phyloP scores from a whole-genome alignment of 225 moss, liverwort and hornwort genomes.

The Antitrichia curtipendula region DNA sequence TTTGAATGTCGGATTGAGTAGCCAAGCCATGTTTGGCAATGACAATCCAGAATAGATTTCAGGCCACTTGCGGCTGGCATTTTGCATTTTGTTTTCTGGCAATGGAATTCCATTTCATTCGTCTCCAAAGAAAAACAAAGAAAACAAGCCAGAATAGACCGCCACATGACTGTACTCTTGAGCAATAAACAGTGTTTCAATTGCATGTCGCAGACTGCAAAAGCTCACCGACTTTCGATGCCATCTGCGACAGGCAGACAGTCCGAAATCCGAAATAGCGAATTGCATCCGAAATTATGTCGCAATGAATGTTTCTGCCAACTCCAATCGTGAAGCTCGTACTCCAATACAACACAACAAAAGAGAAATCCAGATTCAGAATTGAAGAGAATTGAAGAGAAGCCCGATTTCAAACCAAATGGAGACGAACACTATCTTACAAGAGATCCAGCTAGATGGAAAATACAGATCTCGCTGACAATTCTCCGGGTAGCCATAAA shows the following conservation, averaged over 20 bases:
- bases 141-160: too few species aligned
- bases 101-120: too few species aligned
- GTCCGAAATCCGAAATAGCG: not conserved
- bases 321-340: not conserved
- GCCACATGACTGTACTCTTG: not conserved
- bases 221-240: not conserved
- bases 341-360: not conserved
- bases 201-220: not conserved
- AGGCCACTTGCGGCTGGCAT: too few species aligned
- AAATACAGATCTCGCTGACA: not conserved
- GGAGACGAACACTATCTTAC: not conserved
- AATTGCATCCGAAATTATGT: not conserved
- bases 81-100: too few species aligned
- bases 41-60: not conserved
- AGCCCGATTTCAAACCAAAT: not conserved
- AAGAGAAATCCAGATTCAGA: not conserved
- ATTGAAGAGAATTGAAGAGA: not conserved
- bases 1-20: not conserved
- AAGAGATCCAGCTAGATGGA: not conserved
- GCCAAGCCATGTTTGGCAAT: not conserved
- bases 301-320: not conserved
- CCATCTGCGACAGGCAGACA: not conserved
- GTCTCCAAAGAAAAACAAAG: too few species aligned
- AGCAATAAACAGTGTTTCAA: not conserved
- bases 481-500: not conserved